Evolutionary conservation across 805 yeast species (phyloP).

Genomic region (Metschnikowia anglica): DNA sequence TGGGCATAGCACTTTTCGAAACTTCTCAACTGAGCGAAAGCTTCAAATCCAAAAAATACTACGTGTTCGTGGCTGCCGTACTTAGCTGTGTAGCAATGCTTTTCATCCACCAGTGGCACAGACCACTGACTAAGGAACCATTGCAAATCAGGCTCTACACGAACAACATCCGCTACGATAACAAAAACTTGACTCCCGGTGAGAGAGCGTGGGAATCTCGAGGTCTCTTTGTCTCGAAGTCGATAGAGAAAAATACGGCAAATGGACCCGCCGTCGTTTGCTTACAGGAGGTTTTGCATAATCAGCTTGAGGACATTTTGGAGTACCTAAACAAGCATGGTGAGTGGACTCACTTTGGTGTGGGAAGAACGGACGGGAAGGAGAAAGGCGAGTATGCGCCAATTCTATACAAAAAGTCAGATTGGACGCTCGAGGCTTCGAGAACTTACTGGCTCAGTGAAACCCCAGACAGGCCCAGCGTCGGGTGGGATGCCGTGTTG

Average conservation of each 20-base stretch:
- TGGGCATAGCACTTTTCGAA: too few species aligned
- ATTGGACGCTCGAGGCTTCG: slow-evolving; percentile 33
- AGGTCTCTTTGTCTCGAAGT: slow-evolving; percentile 34
- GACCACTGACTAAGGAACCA: neutral
- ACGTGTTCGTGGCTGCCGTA: neutral
- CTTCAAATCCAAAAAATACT: neutral
- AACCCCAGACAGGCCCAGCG: slow-evolving; percentile 38
- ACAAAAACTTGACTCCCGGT: slow-evolving; percentile 30
- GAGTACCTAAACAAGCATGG: slow-evolving; percentile 24
- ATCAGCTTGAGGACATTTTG: slow-evolving; percentile 36
- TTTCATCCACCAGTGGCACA: neutral
- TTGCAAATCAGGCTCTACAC: slow-evolving; percentile 29
- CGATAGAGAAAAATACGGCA: slow-evolving; percentile 41
- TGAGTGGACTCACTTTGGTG: slow-evolving; percentile 33
- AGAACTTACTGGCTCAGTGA: slow-evolving; percentile 42
- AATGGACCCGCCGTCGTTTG: slow-evolving; percentile 37
- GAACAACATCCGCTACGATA: slow-evolving; percentile 48
- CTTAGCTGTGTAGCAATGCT: neutral
- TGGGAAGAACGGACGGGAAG: slow-evolving; percentile 19
- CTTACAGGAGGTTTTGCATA: slow-evolving; percentile 39
- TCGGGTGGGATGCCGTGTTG: slow-evolving; percentile 45
- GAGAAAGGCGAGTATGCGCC: slow-evolving; percentile 29
- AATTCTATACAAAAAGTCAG: slow-evolving; percentile 30
- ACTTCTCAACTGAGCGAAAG: too few species aligned
- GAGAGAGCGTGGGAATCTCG: slow-evolving; percentile 50